Base-by-base conservation (phyloP, 176 grass and related monocot species). In the Triticum monococcum region DNA sequence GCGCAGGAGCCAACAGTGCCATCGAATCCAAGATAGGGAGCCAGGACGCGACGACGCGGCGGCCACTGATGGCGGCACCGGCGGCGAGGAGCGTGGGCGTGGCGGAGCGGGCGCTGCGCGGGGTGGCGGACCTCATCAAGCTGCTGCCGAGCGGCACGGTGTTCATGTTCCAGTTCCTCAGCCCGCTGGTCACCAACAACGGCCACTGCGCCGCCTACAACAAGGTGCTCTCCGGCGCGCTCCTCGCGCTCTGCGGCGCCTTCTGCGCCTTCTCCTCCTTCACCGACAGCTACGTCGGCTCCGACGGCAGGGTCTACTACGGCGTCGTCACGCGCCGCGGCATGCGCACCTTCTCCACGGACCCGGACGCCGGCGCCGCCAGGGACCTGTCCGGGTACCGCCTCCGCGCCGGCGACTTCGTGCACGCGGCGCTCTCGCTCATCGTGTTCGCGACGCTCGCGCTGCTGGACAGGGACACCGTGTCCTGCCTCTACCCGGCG, bases 241-340 rank as follows among this genome's bases (percentile, higher is more conserved):
- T 96, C 17, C 35, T 93, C 12, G 36, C 83, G 72, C 82, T 87
- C n/a, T 96, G 94, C 76, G 87, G 91, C 78, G 85, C 41, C 17
- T 96, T 81, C 36, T 96, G 94, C 73, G 75, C 86, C 67, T 91
- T 96, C 89, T 85, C 94, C 37, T 77, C 73, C 77, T 96, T 96
- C 91, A 96, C 94, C 24, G 94, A 96, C 83, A 96, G 94, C 88
- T 93, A 93, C 86, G 72, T 91, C 37, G 94, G 91, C 69, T 35
- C 84, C 69, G 86, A 93, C 64, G 91, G 88, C n/a, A 80, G 87
- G 84, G 89, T 93, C 14, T 96, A 96, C 91, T 96, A 91, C 75
- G 94, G 94, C 66, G 81, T 96, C 14, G 91, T 89, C 3, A 96
- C 94, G 12, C 74, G 5, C 30, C 75, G 63, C 0, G 91, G 94